phyloP scores from a whole-genome alignment of 495 filamentous ascomycete genomes.

The Annulohypoxylon moriforme region DNA sequence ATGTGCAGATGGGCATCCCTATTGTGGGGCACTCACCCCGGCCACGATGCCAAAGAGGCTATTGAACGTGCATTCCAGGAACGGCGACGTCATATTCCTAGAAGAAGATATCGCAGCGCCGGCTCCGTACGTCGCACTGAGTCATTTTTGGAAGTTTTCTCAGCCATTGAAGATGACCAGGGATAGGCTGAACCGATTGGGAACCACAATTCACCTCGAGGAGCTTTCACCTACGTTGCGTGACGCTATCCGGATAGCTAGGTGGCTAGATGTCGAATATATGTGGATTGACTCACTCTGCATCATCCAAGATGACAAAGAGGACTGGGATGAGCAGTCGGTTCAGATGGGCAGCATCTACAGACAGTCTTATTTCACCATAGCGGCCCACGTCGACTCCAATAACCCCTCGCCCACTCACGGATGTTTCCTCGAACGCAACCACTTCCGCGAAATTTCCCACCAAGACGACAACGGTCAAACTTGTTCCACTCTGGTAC shows the following conservation, averaged over 20 bases:
- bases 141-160: slow-evolving; percentile 9
- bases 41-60: slow-evolving; percentile 1
- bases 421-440: slow-evolving; percentile 5
- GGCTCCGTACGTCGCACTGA: slow-evolving; percentile 4
- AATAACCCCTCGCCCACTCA: not conserved
- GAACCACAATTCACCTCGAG: slow-evolving; percentile 1
- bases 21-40: not conserved
- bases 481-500: not conserved
- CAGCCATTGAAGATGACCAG: slow-evolving; percentile 4
- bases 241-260: slow-evolving; percentile 4
- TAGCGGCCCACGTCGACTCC: slow-evolving; percentile 1
- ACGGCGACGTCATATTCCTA: not conserved
- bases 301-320: slow-evolving; percentile 2
- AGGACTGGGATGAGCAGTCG: slow-evolving; percentile 1
- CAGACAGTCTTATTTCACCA: slow-evolving; percentile 11
- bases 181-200: not conserved
- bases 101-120: not conserved
- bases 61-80: not conserved
- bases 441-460: not conserved
- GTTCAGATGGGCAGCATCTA: slow-evolving; percentile 10
- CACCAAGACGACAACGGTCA: not conserved
- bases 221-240: slow-evolving; percentile 5
- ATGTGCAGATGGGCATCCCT: not conserved
- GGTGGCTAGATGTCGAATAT: not conserved
- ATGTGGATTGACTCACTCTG: slow-evolving; percentile 1